These are phyloP conservation scores for Yamagishiella unicocca DNA, from an alignment of 139 green algal genomes.

Conservation along the genomic window DNA sequence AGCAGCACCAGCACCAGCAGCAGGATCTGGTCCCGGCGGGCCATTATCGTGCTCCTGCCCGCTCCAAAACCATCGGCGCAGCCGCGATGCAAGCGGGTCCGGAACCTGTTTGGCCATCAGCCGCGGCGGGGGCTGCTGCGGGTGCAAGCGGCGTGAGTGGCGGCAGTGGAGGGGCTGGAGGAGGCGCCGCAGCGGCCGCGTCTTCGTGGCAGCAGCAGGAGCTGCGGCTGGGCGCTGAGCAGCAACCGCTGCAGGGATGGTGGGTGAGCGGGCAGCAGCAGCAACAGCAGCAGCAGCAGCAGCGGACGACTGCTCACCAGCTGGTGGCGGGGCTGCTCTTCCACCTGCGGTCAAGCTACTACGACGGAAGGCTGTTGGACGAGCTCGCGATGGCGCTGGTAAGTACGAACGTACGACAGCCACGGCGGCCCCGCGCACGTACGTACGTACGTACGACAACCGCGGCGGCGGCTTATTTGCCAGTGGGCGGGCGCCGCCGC, in stretches of 20 bases:
- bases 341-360: neutral
- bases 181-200: neutral
- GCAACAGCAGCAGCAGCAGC: neutral
- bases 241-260: neutral
- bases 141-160: no score
- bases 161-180: no score
- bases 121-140: no score
- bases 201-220: neutral
- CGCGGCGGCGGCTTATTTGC: neutral
- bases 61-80: no score
- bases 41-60: no score
- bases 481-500: no score
- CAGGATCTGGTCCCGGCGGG: no score
- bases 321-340: neutral
- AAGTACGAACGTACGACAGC: no score
- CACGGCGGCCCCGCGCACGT: no score
- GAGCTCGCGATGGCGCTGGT: neutral
- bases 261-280: neutral
- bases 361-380: slow-evolving; percentile 6
- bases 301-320: neutral
- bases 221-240: neutral
- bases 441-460: neutral
- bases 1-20: no score
- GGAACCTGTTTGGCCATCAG: no score
- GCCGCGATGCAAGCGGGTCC: no score